phyloP scores from a whole-genome alignment of 768 basidiomycete genomes.

The Glaciozyma antarctica region DNA sequence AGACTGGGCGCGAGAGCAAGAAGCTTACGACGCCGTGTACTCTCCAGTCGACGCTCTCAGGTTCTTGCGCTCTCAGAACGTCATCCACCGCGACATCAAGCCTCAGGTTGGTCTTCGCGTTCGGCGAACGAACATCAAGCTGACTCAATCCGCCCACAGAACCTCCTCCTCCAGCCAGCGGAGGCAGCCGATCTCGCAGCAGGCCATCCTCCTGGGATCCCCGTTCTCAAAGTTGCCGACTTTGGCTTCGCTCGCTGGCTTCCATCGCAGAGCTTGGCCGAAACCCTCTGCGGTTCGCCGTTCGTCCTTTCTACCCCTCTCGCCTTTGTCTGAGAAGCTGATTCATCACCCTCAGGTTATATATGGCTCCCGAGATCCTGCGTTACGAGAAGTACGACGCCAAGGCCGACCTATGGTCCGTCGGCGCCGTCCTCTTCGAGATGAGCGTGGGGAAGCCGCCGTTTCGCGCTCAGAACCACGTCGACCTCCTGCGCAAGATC shows the following conservation, averaged over 20 bases:
- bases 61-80: conserved; percentile 74
- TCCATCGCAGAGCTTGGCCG: conserved; percentile 87
- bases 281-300: conserved; percentile 96
- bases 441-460: conserved; percentile 89
- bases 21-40: neutral
- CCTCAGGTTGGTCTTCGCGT: conserved; percentile 55
- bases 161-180: conserved; percentile 78
- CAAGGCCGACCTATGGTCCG: conserved; percentile 95
- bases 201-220: conserved; percentile 84
- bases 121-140: no score
- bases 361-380: conserved; percentile 98
- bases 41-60: conserved; percentile 78
- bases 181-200: conserved; percentile 66
- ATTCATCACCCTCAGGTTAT: conserved; percentile 50
- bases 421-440: conserved; percentile 92
- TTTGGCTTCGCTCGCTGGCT: conserved; percentile 94
- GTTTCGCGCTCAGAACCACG: conserved; percentile 89
- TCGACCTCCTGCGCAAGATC: conserved; percentile 87
- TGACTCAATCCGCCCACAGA: conserved; percentile 45
- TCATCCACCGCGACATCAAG: conserved; percentile 96
- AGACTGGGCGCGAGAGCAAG: neutral
- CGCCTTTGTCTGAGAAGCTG: neutral
- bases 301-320: conserved; percentile 61
- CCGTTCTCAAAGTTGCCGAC: conserved; percentile 92
- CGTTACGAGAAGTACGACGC: conserved; percentile 96